Conservation (phyloP, 345 rosid genomes). For the Atalantia buxifolia region DNA sequence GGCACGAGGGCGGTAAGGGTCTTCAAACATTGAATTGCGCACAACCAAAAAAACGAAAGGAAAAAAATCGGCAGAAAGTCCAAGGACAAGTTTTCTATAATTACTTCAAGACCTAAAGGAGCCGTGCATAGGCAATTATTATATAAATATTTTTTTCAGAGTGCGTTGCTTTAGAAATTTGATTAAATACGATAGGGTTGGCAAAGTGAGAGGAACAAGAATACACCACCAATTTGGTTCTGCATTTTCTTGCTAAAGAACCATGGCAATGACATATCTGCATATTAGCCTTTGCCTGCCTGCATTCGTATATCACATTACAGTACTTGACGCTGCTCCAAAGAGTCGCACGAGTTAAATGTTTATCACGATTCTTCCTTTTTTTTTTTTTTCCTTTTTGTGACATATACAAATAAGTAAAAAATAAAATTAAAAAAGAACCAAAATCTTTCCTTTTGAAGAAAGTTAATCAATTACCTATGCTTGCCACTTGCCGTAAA, state of each 20-base stretch:
- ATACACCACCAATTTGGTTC: background rate
- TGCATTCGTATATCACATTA: too few relatives aligned
- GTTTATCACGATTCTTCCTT: background rate
- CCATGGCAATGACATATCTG: background rate
- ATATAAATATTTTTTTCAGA: too few relatives aligned
- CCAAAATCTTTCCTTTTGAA: too few relatives aligned
- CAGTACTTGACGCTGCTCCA: background rate
- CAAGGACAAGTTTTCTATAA: too few relatives aligned
- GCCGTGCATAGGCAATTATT: too few relatives aligned
- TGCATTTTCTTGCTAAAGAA: background rate
- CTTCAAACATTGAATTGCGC: background rate
- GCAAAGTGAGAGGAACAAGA: background rate
- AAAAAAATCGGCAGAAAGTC: too few relatives aligned
- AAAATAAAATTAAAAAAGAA: too few relatives aligned
- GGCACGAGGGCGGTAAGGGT: background rate
- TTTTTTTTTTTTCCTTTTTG: background rate
- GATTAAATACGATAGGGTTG: background rate
- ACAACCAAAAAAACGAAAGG: too few relatives aligned
- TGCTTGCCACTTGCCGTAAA: background rate
- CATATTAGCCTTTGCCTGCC: background rate
- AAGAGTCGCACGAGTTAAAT: background rate
- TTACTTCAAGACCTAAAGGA: too few relatives aligned
- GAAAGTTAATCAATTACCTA: background rate
- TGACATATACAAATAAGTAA: background rate
- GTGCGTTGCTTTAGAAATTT: too few relatives aligned